phyloP scores from a whole-genome alignment of 2,329 filamentous ascomycete genomes.

The Ustulina deusta region DNA sequence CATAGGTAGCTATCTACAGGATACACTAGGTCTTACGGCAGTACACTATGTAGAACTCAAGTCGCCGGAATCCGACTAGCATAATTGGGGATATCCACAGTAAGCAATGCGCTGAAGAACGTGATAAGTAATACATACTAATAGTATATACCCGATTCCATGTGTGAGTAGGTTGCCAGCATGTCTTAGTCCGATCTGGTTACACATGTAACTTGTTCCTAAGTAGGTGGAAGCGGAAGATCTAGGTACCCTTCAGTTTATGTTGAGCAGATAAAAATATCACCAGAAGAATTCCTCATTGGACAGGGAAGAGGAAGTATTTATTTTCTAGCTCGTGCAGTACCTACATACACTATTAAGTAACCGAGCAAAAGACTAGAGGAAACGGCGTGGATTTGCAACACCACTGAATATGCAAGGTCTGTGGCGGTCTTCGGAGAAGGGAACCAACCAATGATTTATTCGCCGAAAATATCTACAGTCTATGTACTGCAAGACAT shows the following conservation, averaged over 20 bases:
- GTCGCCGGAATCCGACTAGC: slow-evolving; percentile 26
- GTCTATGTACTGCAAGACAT: neutral
- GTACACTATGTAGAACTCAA: too few species aligned
- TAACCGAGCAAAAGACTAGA: neutral
- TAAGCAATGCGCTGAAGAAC: slow-evolving; percentile 28
- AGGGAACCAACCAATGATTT: neutral
- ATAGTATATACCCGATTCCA: slow-evolving; percentile 1
- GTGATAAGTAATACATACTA: neutral
- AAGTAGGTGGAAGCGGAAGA: neutral
- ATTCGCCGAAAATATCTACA: slow-evolving; percentile 5
- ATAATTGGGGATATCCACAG: slow-evolving; percentile 27
- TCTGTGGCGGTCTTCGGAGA: neutral
- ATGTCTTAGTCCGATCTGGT: slow-evolving; percentile 10
- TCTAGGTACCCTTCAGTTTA: neutral
- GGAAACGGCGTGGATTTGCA: neutral
- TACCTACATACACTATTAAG: too few species aligned
- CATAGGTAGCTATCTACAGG: neutral
- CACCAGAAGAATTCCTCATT: neutral
- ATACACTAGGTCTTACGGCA: too few species aligned
- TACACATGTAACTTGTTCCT: neutral
- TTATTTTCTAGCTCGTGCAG: neutral
- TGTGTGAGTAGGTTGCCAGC: neutral
- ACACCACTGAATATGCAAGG: neutral
- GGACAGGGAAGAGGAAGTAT: neutral
- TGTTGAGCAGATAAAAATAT: too few species aligned